These are phyloP conservation scores for Geum urbanum DNA, from an alignment of 306 rosid species.

Conservation along the genomic window DNA sequence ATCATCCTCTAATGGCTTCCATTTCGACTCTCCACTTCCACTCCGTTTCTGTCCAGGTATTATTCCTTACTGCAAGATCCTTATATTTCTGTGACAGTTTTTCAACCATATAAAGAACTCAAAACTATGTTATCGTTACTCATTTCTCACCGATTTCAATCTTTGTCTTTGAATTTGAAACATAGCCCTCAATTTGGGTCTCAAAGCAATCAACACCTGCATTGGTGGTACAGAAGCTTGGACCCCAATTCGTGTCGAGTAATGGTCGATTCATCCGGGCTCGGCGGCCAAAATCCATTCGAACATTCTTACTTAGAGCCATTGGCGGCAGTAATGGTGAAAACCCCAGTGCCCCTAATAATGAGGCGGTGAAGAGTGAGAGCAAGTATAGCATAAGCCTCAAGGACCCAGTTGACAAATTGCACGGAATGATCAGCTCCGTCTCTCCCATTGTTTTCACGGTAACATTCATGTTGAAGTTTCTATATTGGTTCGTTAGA, in stretches of 20 bases:
- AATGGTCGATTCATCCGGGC: slow-evolving; percentile 13
- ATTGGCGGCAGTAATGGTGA: slow-evolving; percentile 20
- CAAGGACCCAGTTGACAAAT: slow-evolving; percentile 29
- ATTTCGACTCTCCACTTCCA: slow-evolving; percentile 36
- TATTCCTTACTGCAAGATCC: not conserved
- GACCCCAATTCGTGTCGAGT: slow-evolving; percentile 20
- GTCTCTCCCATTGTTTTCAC: slow-evolving; percentile 30
- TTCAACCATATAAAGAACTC: not conserved
- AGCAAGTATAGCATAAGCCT: not conserved
- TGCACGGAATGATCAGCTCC: slow-evolving; percentile 31
- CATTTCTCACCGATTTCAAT: not conserved
- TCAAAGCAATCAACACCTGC: slow-evolving; percentile 24
- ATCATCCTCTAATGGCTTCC: slow-evolving; percentile 47
- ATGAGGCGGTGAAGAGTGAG: slow-evolving; percentile 19
- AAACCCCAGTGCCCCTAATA: slow-evolving; percentile 11
- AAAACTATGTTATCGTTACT: not conserved
- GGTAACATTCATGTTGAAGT: slow-evolving; percentile 24
- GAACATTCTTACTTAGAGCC: slow-evolving; percentile 27
- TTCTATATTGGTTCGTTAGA: not conserved
- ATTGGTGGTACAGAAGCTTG: slow-evolving; percentile 11
- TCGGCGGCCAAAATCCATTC: slow-evolving; percentile 2
- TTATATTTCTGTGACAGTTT: not conserved
- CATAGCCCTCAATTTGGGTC: slow-evolving; percentile 32
- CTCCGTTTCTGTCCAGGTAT: slow-evolving; percentile 41
- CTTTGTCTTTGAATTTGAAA: slow-evolving; percentile 1